Evolutionary conservation across 331 rosid species (phyloP), one percentile per base, ranked within the genome.

Genomic region (Ulmus americana): DNA sequence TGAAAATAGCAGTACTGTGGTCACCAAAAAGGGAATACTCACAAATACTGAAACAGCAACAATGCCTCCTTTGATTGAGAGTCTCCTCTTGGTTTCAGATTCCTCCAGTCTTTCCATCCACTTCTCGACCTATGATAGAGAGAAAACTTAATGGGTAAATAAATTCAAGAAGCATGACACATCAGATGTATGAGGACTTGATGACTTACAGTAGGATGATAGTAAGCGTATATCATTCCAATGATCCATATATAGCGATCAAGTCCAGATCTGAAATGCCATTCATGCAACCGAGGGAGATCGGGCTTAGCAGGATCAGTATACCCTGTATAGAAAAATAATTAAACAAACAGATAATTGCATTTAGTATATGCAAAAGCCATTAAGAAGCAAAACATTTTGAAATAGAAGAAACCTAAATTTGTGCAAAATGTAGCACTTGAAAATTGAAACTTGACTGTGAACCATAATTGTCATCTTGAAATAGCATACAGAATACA

Each of bases 181-280:
- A 72, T 39, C 55, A 80, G 66, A 70, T 54, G 40, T 61, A 63
- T 53, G 16, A 45, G 72, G 39, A 57, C 49, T 77, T 42, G 41
- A 11, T 28, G 60, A 66, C 73, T 89, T 94, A 90, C 99, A 82
- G 81, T 87, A 64, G 99, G 97, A 70, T 90, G 99, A 72, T 79
- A 85, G 74, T 90, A 94, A 0, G 99, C 99, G 83, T 90, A 94
- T 61, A 90, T 85, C 97, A 90, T 94, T 79, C 99, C 97, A 65
- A 90, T 63, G 68, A 94, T 87, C 96, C 99, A 94, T 70, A 94
- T 87, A 75, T 94, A 94, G 76, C 97, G 99, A 81, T 94, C 99
- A 73, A 94, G 95, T 77, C 99, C 99, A 67, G 97, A 90, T 83
- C 99, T 81, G 78, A 94, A 94, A 78, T 94, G 97, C 99, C 99